Percentiles rank a stretch among this genome's conserved stretches.
Conservation (phyloP, 2,329 filamentous ascomycete species). For the Exophiala viscosa region DNA sequence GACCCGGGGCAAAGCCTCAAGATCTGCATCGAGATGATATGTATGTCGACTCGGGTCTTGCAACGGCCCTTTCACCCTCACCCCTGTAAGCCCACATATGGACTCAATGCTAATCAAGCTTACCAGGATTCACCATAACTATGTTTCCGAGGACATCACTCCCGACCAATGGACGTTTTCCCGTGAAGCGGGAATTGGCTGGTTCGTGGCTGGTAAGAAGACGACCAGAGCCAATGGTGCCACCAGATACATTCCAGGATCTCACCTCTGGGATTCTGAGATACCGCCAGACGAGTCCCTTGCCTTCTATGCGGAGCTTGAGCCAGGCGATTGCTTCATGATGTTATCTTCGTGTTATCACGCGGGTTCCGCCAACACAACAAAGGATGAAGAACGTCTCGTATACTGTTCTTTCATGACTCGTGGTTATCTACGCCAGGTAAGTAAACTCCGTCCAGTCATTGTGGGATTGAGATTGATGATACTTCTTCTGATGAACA, state of each 20-base stretch:
- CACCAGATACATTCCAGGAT: slow-evolving; percentile 30
- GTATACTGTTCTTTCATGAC: slow-evolving; percentile 34
- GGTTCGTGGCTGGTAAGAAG: slow-evolving; percentile 19
- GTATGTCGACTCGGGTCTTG: too few relatives aligned
- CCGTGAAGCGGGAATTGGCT: slow-evolving; percentile 6
- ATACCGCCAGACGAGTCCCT: slow-evolving; percentile 14
- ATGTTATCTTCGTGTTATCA: slow-evolving; percentile 34
- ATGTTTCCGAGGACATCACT: too few relatives aligned
- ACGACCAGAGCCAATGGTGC: slow-evolving; percentile 31
- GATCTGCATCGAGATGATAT: slow-evolving; percentile 30
- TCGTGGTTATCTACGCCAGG: slow-evolving; percentile 32
- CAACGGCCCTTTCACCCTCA: too few relatives aligned
- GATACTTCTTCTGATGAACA: too few relatives aligned
- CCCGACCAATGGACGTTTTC: too few relatives aligned
- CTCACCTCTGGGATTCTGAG: slow-evolving; percentile 14
- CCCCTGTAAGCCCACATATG: too few relatives aligned
- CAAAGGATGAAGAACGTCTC: slow-evolving; percentile 12
- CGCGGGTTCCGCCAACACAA: slow-evolving; percentile 24
- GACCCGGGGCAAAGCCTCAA: slow-evolving; percentile 24
- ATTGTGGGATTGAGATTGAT: too few relatives aligned
- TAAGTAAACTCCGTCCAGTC: too few relatives aligned
- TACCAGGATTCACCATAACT: slow-evolving; percentile 29
- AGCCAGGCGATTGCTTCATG: slow-evolving; percentile 35
- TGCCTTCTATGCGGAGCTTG: slow-evolving; percentile 32
- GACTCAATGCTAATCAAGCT: too few relatives aligned